A percentile compares a stretch with the other conserved stretches of the same genome.
These are phyloP conservation scores for Cucurbitaria berberidis DNA, from an alignment of 2,329 filamentous ascomycete species.

Conservation along the genomic window DNA sequence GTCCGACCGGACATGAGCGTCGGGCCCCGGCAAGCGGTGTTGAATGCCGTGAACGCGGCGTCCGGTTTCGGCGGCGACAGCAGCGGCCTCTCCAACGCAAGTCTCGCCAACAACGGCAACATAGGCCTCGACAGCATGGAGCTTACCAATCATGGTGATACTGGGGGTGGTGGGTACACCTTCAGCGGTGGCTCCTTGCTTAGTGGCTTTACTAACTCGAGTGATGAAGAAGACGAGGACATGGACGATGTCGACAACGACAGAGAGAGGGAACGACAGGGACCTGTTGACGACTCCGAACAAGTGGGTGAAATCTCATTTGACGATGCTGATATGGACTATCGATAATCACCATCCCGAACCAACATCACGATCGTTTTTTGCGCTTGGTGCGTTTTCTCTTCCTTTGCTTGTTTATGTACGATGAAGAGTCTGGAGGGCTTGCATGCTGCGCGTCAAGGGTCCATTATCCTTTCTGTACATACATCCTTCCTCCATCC, in stretches of 20 bases:
- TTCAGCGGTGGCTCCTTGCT: slow-evolving; percentile 76
- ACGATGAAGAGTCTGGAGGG: slow-evolving; percentile 14
- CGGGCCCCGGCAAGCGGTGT: slow-evolving; percentile 73
- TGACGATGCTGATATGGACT: slow-evolving; percentile 67
- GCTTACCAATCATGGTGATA: slow-evolving; percentile 66
- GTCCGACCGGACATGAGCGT: slow-evolving; percentile 90
- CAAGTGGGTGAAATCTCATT: slow-evolving; percentile 71
- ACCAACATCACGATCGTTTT: slow-evolving; percentile 39
- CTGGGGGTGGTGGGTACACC: slow-evolving; percentile 75
- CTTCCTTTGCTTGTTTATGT: slow-evolving; percentile 22
- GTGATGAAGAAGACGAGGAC: slow-evolving; percentile 95
- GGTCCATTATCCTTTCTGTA: slow-evolving; percentile 26
- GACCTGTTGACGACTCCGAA: slow-evolving; percentile 61
- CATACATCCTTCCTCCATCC: slow-evolving; percentile 34
- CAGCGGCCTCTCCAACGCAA: slow-evolving; percentile 72
- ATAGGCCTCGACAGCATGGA: slow-evolving; percentile 68
- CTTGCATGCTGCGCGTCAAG: slow-evolving; percentile 14
- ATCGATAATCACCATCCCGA: slow-evolving; percentile 52
- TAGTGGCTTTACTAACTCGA: slow-evolving; percentile 92
- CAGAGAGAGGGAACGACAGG: slow-evolving; percentile 55
- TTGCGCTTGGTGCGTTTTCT: slow-evolving; percentile 49
- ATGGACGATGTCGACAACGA: slow-evolving; percentile 85
- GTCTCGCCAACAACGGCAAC: slow-evolving; percentile 70
- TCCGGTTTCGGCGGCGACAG: slow-evolving; percentile 60
- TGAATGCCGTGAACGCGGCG: slow-evolving; percentile 64